phyloP scores from a whole-genome alignment of 352 stramenopile species.

The Globisporangium rhizosaccharum region DNA sequence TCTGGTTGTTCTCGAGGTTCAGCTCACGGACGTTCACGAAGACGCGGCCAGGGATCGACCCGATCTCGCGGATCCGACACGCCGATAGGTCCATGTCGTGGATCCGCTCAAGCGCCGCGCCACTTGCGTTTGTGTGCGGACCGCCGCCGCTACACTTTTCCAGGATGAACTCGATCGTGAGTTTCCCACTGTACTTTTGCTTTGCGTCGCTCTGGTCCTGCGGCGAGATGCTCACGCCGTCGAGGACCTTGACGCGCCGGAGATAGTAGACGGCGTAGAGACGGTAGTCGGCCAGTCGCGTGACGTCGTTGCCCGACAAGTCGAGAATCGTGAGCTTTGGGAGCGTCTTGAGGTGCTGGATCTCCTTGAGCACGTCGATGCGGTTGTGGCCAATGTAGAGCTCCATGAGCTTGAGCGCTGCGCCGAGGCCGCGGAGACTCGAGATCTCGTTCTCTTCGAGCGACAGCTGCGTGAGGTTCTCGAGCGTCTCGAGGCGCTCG shows the following conservation, averaged over 20 bases:
- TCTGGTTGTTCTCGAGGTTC: slow-evolving; percentile 85
- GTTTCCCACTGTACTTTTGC: slow-evolving; percentile 84
- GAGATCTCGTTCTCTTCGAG: slow-evolving; percentile 84
- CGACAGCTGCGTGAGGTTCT: slow-evolving; percentile 71
- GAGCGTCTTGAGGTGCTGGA: slow-evolving; percentile 75
- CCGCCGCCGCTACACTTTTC: slow-evolving; percentile 56
- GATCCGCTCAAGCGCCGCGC: slow-evolving; percentile 47
- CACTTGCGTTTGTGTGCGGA: slow-evolving; percentile 2
- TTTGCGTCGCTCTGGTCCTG: slow-evolving; percentile 81
- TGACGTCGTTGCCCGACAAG: slow-evolving; percentile 78
- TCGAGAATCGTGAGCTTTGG: slow-evolving; percentile 86
- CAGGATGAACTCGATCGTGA: slow-evolving; percentile 78
- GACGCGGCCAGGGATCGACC: slow-evolving; percentile 39
- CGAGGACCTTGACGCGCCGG: slow-evolving; percentile 76
- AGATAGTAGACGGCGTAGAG: slow-evolving; percentile 81
- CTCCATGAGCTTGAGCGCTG: slow-evolving; percentile 75
- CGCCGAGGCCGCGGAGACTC: slow-evolving; percentile 52
- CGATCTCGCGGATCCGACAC: slow-evolving; percentile 68
- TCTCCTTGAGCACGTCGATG: slow-evolving; percentile 72
- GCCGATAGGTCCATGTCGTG: slow-evolving; percentile 70
- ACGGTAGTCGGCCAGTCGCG: slow-evolving; percentile 52
- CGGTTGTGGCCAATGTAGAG: slow-evolving; percentile 85
- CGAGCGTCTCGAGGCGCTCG: slow-evolving; percentile 49
- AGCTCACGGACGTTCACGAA: slow-evolving; percentile 67
- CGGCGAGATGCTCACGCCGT: slow-evolving; percentile 60